Evolutionary conservation across 1,139 yeast species (phyloP).

Genomic region (Suhomyces atakaporum): DNA sequence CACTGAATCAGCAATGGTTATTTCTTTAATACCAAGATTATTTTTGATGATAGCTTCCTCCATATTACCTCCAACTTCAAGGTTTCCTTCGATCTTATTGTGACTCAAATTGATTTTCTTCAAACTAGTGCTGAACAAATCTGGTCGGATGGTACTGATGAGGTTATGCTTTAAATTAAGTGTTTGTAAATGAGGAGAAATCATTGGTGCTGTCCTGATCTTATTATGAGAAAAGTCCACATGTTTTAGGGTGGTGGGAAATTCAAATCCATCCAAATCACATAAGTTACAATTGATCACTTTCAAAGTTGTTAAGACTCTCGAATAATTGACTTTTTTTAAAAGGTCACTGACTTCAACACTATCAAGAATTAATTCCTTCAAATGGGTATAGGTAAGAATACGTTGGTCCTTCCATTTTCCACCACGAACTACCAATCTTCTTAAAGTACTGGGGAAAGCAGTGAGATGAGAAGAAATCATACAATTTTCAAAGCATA

Average conservation of each 20-base stretch:
- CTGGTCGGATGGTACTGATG: too few species aligned
- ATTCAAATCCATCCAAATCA: constrained; percentile 7
- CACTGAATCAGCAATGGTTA: constrained; percentile 1
- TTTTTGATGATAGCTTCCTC: neutral
- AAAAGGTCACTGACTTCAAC: constrained; percentile 11
- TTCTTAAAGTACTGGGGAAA: constrained; percentile 14
- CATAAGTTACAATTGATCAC: constrained; percentile 11
- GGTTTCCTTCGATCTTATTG: neutral
- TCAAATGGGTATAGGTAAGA: constrained; percentile 11
- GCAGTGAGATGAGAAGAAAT: constrained; percentile 16
- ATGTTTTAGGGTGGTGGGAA: constrained; percentile 7
- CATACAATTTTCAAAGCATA: constrained; percentile 15
- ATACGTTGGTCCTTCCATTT: constrained; percentile 16
- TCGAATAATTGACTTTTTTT: constrained; percentile 11
- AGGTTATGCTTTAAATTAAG: constrained; percentile 10
- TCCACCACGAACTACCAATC: constrained; percentile 13
- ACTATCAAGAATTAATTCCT: constrained; percentile 13
- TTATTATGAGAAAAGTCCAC: constrained; percentile 12
- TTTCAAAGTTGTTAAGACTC: constrained; percentile 9
- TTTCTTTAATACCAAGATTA: constrained; percentile 1
- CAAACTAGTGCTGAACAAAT: too few species aligned
- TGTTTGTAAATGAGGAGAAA: constrained; percentile 2
- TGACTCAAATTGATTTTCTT: constrained; percentile 6
- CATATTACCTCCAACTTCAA: neutral
- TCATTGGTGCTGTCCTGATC: neutral